Evolutionary conservation across 164 flowering plant genomes (phyloP).

Genomic region (Nymphaea colorata): DNA sequence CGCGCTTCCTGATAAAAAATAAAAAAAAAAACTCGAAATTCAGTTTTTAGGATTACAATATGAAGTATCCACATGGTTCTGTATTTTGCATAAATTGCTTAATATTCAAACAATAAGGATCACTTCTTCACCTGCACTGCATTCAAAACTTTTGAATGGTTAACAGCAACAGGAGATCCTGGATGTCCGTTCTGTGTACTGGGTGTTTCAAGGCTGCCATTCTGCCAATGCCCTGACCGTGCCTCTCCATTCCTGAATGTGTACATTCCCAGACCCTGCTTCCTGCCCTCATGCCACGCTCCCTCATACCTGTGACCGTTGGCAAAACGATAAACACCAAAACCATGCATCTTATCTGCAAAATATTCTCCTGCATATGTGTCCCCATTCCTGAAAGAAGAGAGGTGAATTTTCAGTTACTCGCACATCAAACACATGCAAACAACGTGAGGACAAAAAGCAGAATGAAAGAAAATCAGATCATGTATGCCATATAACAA

Average conservation of each 20-base stretch:
- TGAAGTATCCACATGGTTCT: not conserved
- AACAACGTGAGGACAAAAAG: no score
- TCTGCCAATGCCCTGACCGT: slow-evolving; percentile 86
- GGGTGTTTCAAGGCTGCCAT: slow-evolving; percentile 57
- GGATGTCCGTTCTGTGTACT: slow-evolving; percentile 34
- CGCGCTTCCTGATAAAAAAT: slow-evolving; percentile 62
- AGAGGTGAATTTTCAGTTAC: no score
- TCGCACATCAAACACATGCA: no score
- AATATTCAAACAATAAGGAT: not conserved
- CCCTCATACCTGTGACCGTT: slow-evolving; percentile 88
- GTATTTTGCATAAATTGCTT: not conserved
- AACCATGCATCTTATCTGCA: slow-evolving; percentile 97
- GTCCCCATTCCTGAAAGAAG: slow-evolving; percentile 69
- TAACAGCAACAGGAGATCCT: slow-evolving; percentile 50
- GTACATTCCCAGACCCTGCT: slow-evolving; percentile 82
- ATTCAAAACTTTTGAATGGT: slow-evolving; percentile 46
- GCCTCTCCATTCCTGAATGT: slow-evolving; percentile 74
- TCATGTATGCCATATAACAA: no score
- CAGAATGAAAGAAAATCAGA: no score
- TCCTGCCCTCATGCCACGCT: slow-evolving; percentile 88
- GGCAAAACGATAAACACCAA: slow-evolving; percentile 76
- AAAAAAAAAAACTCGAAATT: not conserved
- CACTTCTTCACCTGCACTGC: slow-evolving; percentile 62
- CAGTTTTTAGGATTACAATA: not conserved
- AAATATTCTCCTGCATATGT: slow-evolving; percentile 91